A percentile compares a stretch with the other conserved stretches of the same genome.
phyloP scores from a whole-genome alignment of 352 stramenopile genomes.

The Plasmopara muralis region DNA sequence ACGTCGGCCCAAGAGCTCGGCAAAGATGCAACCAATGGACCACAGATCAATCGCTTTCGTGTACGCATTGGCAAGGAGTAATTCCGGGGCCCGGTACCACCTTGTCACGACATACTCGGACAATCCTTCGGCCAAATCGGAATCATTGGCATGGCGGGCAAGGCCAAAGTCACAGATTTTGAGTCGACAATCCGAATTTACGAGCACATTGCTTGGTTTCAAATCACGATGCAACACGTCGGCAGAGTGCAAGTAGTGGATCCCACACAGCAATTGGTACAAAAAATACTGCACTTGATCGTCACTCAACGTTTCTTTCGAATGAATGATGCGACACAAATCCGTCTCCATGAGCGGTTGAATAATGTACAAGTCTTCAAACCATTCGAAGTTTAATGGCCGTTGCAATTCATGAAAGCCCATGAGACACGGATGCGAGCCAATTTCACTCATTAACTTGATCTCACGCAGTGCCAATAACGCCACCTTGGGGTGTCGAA shows the following conservation, averaged over 20 bases:
- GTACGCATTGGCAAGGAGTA: slow-evolving; percentile 79
- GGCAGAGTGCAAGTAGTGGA: slow-evolving; percentile 94
- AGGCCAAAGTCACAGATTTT: slow-evolving; percentile 88
- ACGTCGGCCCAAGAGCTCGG: slow-evolving; percentile 91
- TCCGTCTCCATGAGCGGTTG: slow-evolving; percentile 98
- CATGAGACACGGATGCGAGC: slow-evolving; percentile 70
- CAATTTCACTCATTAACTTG: slow-evolving; percentile 84
- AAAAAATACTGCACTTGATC: slow-evolving; percentile 96
- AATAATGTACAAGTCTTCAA: slow-evolving; percentile 97
- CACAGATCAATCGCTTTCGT: slow-evolving; percentile 91
- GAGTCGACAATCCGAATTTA: slow-evolving; percentile 88
- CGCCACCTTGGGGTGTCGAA: slow-evolving; percentile 79
- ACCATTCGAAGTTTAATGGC: slow-evolving; percentile 81
- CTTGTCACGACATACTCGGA: slow-evolving; percentile 93
- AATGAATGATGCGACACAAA: slow-evolving; percentile 85
- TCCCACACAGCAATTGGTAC: slow-evolving; percentile 92
- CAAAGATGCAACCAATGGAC: slow-evolving; percentile 99
- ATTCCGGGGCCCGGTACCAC: slow-evolving; percentile 87
- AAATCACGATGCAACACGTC: slow-evolving; percentile 95
- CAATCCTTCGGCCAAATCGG: slow-evolving; percentile 71
- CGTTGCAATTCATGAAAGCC: slow-evolving; percentile 78
- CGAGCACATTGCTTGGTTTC: slow-evolving; percentile 96
- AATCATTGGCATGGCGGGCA: slow-evolving; percentile 69
- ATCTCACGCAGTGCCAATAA: slow-evolving; percentile 82
- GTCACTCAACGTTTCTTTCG: slow-evolving; percentile 85